Percentiles rank a stretch among this genome's conserved stretches.
Conservation (phyloP, 2,329 filamentous ascomycete genomes). For the Aspergillus jensenii region DNA sequence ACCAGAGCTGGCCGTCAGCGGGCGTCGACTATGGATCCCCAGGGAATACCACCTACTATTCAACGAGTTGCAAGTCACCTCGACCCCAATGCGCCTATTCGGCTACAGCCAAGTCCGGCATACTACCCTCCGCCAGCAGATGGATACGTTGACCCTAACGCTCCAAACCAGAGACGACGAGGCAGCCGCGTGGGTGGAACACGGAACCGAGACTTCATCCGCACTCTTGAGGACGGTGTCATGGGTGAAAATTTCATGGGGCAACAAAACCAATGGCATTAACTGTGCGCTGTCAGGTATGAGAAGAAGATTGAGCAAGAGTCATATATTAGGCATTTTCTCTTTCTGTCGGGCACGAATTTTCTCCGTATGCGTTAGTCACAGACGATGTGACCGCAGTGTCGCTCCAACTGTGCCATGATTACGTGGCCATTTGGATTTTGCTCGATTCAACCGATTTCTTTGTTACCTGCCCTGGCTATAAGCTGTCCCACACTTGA, state of each 20-base stretch:
- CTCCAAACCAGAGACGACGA: slow-evolving; percentile 67
- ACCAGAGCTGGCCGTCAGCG: slow-evolving; percentile 79
- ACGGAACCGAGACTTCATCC: slow-evolving; percentile 81
- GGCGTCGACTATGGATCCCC: slow-evolving; percentile 94
- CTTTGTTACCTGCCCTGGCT: slow-evolving; percentile 8
- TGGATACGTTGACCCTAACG: slow-evolving; percentile 67
- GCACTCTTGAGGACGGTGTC: slow-evolving; percentile 90
- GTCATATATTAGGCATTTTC: slow-evolving; percentile 16
- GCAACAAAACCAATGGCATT: slow-evolving; percentile 71
- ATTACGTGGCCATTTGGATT: slow-evolving; percentile 17
- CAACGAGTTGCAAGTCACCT: slow-evolving; percentile 95
- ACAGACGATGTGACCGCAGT: slow-evolving; percentile 12
- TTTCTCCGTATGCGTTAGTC: slow-evolving; percentile 17
- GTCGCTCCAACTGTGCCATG: slow-evolving; percentile 15
- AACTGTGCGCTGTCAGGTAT: slow-evolving; percentile 17
- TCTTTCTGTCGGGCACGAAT: slow-evolving; percentile 15
- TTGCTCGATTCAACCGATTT: slow-evolving; percentile 17
- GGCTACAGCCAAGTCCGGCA: slow-evolving; percentile 89
- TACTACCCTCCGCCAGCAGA: slow-evolving; percentile 95
- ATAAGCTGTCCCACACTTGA: not conserved
- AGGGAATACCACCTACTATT: slow-evolving; percentile 86
- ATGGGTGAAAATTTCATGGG: slow-evolving; percentile 79
- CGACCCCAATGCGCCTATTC: slow-evolving; percentile 90
- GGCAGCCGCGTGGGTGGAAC: slow-evolving; percentile 65
- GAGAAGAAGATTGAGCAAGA: slow-evolving; percentile 13